Evolutionary conservation across 208 protist genomes (phyloP).

Genomic region (Trypanosoma lewisi): DNA sequence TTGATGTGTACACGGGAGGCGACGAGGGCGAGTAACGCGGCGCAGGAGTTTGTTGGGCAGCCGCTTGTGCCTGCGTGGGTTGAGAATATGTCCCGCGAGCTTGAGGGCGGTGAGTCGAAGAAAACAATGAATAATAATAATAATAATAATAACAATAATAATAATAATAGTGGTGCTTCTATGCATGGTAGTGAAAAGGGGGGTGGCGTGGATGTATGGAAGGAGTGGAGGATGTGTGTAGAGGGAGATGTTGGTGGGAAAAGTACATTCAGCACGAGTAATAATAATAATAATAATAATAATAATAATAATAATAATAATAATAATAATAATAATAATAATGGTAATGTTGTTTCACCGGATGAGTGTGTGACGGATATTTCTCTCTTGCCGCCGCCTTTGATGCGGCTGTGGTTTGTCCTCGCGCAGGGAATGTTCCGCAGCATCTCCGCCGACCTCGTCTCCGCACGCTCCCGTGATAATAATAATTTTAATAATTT

Average conservation of each 20-base stretch:
- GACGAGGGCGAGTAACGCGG: conserved; percentile 34
- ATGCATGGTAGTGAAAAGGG: not conserved
- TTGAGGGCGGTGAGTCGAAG: not conserved
- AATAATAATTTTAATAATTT: not conserved
- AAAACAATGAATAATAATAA: too few species aligned
- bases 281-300: conserved; percentile 1
- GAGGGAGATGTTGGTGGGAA: not conserved
- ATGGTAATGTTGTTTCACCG: not conserved
- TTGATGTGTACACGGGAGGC: conserved; percentile 36
- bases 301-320: not conserved
- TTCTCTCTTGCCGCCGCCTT: conserved; percentile 37
- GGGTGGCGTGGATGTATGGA: too few species aligned
- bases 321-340: not conserved
- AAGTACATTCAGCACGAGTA: not conserved
- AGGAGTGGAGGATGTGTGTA: not conserved
- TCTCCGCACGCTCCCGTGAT: conserved; percentile 3
- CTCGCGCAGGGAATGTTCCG: conserved; percentile 53
- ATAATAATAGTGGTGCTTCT: not conserved
- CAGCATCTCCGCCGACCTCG: conserved; percentile 31
- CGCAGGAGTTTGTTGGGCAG: conserved; percentile 42
- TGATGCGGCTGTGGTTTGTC: conserved; percentile 55
- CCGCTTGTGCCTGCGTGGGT: conserved; percentile 19
- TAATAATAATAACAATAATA: not conserved
- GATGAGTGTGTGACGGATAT: conserved; percentile 23
- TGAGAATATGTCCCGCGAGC: not conserved